Evolutionary conservation across 495 filamentous ascomycete genomes (phyloP).

Genomic region (Monascus purpureus): DNA sequence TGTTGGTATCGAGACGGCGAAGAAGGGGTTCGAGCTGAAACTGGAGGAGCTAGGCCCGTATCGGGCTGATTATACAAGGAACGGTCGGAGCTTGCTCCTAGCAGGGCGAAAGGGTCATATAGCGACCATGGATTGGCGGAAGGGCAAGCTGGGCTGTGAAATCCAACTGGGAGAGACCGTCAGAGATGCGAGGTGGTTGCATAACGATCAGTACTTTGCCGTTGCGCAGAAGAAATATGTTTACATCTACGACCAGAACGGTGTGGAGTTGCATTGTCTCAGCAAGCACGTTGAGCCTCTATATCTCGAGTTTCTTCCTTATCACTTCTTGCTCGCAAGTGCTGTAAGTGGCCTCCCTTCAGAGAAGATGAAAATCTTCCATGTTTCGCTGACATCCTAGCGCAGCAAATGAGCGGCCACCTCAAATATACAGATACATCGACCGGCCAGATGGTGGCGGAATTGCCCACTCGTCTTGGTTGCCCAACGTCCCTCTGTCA

Average conservation of each 20-base stretch:
- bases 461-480: slow-evolving; percentile 70
- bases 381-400: neutral
- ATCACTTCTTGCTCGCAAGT: slow-evolving; percentile 87
- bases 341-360: no score
- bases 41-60: slow-evolving; percentile 77
- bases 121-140: slow-evolving; percentile 92
- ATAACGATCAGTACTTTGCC: slow-evolving; percentile 92
- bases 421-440: slow-evolving; percentile 93
- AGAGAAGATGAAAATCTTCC: no score
- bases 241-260: slow-evolving; percentile 83
- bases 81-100: slow-evolving; percentile 71
- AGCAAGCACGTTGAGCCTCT: slow-evolving; percentile 84
- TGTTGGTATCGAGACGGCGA: slow-evolving; percentile 68
- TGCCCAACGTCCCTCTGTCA: slow-evolving; percentile 72
- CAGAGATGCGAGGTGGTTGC: slow-evolving; percentile 79
- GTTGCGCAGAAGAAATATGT: slow-evolving; percentile 97
- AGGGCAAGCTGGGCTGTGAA: slow-evolving; percentile 81
- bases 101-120: slow-evolving; percentile 90
- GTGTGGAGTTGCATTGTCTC: slow-evolving; percentile 84
- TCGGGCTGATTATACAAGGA: slow-evolving; percentile 70
- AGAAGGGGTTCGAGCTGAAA: slow-evolving; percentile 85
- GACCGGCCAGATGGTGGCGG: slow-evolving; percentile 72
- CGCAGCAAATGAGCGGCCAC: slow-evolving; percentile 63
- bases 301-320: slow-evolving; percentile 89
- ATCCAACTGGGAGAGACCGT: slow-evolving; percentile 82